These are phyloP conservation scores for Fusarium stilboides DNA, from an alignment of 2,329 filamentous ascomycete species.

Conservation along the genomic window DNA sequence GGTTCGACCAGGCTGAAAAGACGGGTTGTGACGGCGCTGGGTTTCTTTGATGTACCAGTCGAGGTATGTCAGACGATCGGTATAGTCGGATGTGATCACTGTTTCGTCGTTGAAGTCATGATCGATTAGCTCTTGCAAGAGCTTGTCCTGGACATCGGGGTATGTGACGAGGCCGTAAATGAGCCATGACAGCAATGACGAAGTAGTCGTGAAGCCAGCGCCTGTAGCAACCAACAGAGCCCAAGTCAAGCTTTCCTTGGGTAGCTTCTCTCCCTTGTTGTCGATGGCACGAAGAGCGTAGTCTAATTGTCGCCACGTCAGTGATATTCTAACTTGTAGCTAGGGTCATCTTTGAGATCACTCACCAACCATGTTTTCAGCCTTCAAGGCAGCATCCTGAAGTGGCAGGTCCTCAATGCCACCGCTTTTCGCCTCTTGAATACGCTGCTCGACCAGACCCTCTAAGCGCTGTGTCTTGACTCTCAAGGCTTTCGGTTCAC, in stretches of 20 bases:
- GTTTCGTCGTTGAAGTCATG: slow-evolving; percentile 61
- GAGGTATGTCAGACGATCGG: no score
- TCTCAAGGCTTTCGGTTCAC: slow-evolving; percentile 60
- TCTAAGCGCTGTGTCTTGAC: slow-evolving; percentile 7
- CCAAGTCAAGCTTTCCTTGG: slow-evolving; percentile 48
- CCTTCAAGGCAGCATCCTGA: slow-evolving; percentile 65
- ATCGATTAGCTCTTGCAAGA: slow-evolving; percentile 72
- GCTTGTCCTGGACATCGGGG: slow-evolving; percentile 67
- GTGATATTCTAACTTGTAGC: no score
- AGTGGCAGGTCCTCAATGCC: slow-evolving; percentile 56
- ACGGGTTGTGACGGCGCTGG: no score
- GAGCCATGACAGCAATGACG: slow-evolving; percentile 71
- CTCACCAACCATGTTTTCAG: slow-evolving; percentile 56
- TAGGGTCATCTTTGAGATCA: rapidly evolving
- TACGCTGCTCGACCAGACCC: slow-evolving; percentile 57
- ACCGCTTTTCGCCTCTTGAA: slow-evolving; percentile 46
- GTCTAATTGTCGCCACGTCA: slow-evolving; percentile 51
- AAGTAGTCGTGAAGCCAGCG: slow-evolving; percentile 74
- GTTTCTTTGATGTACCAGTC: no score
- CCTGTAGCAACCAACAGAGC: slow-evolving; percentile 66
- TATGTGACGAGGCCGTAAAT: slow-evolving; percentile 69
- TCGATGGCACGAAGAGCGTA: slow-evolving; percentile 69
- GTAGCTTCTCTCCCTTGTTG: slow-evolving; percentile 67
- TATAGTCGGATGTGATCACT: no score
- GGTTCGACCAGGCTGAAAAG: no score